Percentiles rank a stretch among this genome's conserved stretches.
These are phyloP conservation scores for Casuarina cunninghamiana DNA, from an alignment of 306 rosid genomes.

Conservation along the genomic window DNA sequence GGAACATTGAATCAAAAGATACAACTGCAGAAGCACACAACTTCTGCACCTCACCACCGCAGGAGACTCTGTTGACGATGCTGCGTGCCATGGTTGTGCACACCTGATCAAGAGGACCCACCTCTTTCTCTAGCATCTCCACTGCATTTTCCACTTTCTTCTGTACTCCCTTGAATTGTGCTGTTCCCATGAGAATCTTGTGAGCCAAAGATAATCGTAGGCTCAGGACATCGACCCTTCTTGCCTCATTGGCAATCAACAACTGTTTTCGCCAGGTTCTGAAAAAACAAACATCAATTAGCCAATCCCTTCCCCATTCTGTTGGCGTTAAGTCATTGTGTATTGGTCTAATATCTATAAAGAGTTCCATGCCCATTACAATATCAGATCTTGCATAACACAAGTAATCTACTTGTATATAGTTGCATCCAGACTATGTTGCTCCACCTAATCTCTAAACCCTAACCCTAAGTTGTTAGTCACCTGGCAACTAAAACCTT, in stretches of 20 bases:
- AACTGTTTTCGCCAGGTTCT: slow-evolving; percentile 90
- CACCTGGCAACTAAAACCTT: not conserved
- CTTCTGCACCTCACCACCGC: slow-evolving; percentile 85
- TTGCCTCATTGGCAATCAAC: slow-evolving; percentile 78
- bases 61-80: slow-evolving; percentile 84
- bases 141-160: slow-evolving; percentile 60
- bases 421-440: not conserved
- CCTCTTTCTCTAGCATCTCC: slow-evolving; percentile 59
- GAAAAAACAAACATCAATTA: slow-evolving; percentile 34
- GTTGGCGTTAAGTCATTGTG: not conserved
- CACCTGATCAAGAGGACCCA: slow-evolving; percentile 75
- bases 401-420: not conserved
- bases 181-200: slow-evolving; percentile 69
- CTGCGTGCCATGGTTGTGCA: slow-evolving; percentile 71
- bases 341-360: not conserved
- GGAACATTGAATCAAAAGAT: slow-evolving; percentile 54
- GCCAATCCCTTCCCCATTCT: slow-evolving; percentile 10
- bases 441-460: slow-evolving; percentile 8
- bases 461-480: not conserved
- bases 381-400: not conserved
- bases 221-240: slow-evolving; percentile 82
- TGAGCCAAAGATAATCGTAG: slow-evolving; percentile 61
- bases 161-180: slow-evolving; percentile 51
- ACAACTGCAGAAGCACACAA: slow-evolving; percentile 73
- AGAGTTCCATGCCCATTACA: not conserved